These are phyloP conservation scores for Straminergon stramineum DNA, from an alignment of 225 moss, liverwort and hornwort genomes.

Conservation along the genomic window DNA sequence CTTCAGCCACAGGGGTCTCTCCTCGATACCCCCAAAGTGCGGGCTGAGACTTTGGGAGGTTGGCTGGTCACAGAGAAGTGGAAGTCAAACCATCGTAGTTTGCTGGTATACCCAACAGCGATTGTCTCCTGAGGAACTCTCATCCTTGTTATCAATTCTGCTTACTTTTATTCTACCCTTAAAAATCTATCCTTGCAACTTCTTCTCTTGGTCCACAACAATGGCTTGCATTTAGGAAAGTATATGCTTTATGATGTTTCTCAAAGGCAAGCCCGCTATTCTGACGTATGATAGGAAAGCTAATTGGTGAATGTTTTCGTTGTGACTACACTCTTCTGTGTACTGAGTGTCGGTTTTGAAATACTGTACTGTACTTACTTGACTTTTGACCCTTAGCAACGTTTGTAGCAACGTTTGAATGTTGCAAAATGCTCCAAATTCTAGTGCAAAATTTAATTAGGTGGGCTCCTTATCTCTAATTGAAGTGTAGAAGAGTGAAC, in stretches of 20 bases:
- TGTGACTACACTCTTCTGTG: background rate
- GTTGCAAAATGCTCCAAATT: background rate
- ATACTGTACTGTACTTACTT: background rate
- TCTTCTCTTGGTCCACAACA: background rate
- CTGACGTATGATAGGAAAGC: background rate
- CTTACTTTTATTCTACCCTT: background rate
- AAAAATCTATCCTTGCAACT: background rate
- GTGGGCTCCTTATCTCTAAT: background rate
- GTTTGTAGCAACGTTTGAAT: background rate
- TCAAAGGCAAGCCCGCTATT: background rate
- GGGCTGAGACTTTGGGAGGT: constrained; percentile 17
- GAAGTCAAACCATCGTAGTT: constrained; percentile 32
- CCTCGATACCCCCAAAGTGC: constrained; percentile 1
- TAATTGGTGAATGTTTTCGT: background rate
- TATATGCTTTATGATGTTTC: background rate
- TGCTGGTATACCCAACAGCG: constrained; percentile 14
- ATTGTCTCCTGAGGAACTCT: constrained; percentile 12
- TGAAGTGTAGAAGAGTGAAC: background rate
- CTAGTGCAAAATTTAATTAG: background rate
- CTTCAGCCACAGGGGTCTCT: constrained; percentile 2
- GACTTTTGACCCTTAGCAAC: background rate
- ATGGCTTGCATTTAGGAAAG: background rate
- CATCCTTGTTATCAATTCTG: background rate
- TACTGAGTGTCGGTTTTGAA: background rate
- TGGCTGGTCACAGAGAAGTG: constrained; percentile 37